These are phyloP conservation scores for Ascosphaera pollenicola DNA, from an alignment of 2,329 filamentous ascomycete genomes.

Conservation along the genomic window DNA sequence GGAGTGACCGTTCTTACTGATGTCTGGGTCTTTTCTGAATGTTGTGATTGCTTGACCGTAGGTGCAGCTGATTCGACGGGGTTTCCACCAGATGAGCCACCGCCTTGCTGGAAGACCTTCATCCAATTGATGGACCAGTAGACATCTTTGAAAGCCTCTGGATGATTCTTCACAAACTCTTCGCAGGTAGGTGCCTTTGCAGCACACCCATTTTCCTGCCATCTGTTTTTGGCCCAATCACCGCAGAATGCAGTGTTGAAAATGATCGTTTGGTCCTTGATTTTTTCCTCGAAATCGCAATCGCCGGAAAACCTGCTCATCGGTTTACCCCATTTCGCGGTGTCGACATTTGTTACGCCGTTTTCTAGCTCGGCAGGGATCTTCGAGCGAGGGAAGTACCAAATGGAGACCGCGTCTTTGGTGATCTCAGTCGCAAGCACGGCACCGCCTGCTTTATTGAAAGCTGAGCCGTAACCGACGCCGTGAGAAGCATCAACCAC, in stretches of 20 bases:
- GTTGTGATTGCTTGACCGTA: too few species aligned
- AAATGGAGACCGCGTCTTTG: conserved; percentile 46
- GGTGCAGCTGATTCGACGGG: neutral
- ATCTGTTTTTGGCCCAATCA: conserved; percentile 54
- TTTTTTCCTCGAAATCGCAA: conserved; percentile 51
- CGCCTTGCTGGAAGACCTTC: conserved; percentile 31
- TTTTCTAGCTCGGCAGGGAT: conserved; percentile 42
- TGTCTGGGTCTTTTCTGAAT: too few species aligned
- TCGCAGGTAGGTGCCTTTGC: conserved; percentile 40
- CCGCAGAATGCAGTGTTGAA: conserved; percentile 67
- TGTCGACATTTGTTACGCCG: conserved; percentile 33
- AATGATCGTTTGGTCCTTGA: conserved; percentile 46
- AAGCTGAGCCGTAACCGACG: conserved; percentile 39
- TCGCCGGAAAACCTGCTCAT: conserved; percentile 43
- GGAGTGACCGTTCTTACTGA: too few species aligned
- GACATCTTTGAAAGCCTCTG: conserved; percentile 42
- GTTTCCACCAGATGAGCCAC: neutral
- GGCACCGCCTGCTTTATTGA: conserved; percentile 48
- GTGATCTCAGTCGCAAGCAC: conserved; percentile 64
- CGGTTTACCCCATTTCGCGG: conserved; percentile 45
- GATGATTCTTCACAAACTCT: conserved; percentile 46
- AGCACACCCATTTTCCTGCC: conserved; percentile 35
- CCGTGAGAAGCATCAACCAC: conserved; percentile 27
- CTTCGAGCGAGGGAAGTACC: conserved; percentile 52
- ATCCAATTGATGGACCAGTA: conserved; percentile 56